These are phyloP conservation scores for Dimocarpus longan DNA, from an alignment of 345 rosid species.

Conservation along the genomic window DNA sequence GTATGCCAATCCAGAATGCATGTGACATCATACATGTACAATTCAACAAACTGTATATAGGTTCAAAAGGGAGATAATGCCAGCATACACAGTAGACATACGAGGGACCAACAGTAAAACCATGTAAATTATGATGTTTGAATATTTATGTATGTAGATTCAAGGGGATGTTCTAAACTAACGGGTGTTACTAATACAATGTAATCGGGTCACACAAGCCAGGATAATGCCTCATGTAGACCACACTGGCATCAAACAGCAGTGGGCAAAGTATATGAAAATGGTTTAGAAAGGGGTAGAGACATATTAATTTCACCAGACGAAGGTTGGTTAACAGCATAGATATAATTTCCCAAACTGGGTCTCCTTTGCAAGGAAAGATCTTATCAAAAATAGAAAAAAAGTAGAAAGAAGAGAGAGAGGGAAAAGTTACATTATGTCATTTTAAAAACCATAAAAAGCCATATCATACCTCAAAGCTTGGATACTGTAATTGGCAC, in stretches of 20 bases:
- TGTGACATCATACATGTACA: neutral
- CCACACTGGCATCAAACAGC: no score
- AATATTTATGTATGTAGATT: no score
- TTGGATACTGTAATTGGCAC: slow-evolving; percentile 61
- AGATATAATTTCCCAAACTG: no score
- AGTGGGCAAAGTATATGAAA: neutral
- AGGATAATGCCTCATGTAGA: no score
- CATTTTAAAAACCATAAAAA: neutral
- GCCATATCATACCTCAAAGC: slow-evolving; percentile 67
- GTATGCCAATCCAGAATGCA: slow-evolving; percentile 6
- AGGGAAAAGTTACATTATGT: neutral
- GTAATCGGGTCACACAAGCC: no score
- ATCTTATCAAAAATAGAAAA: neutral
- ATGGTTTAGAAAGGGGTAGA: neutral
- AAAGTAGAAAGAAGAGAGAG: neutral
- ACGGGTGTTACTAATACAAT: no score
- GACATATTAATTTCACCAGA: no score
- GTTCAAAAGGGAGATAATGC: neutral
- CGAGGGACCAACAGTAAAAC: neutral
- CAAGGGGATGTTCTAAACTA: no score
- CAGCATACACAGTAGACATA: no score
- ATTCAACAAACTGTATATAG: neutral
- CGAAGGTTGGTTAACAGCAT: no score
- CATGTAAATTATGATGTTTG: no score
- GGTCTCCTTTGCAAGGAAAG: no score